Evolutionary conservation across 305 asterid genomes (phyloP).

Genomic region (Fraxinus dipetala): DNA sequence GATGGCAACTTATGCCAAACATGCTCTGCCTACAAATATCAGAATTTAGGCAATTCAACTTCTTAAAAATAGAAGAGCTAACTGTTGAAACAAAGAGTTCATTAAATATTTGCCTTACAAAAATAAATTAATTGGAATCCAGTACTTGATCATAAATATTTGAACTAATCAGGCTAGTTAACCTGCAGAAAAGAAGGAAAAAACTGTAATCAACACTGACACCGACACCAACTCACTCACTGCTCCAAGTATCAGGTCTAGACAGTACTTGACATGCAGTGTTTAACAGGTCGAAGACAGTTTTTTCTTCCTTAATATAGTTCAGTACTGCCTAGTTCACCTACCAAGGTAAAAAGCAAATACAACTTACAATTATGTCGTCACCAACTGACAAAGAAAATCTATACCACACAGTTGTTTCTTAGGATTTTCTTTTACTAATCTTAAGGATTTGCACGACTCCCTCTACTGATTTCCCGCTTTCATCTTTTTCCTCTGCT

Average conservation of each 20-base stretch:
- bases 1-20: neutral
- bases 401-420: neutral
- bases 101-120: neutral
- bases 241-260: neutral
- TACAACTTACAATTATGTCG: neutral
- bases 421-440: neutral
- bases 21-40: neutral
- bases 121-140: neutral
- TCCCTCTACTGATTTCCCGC: constrained; percentile 32
- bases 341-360: neutral
- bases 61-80: neutral
- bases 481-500: constrained; percentile 57
- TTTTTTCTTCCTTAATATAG: neutral
- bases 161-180: neutral
- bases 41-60: neutral
- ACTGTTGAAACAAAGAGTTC: neutral
- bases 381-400: neutral
- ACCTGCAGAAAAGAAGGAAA: neutral
- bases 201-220: neutral
- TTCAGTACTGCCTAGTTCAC: neutral
- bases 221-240: neutral
- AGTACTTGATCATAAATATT: neutral
- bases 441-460: neutral
- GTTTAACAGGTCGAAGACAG: neutral
- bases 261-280: neutral